phyloP scores from a whole-genome alignment of 176 grass and related monocot genomes.

The Rhynchospora breviuscula region DNA sequence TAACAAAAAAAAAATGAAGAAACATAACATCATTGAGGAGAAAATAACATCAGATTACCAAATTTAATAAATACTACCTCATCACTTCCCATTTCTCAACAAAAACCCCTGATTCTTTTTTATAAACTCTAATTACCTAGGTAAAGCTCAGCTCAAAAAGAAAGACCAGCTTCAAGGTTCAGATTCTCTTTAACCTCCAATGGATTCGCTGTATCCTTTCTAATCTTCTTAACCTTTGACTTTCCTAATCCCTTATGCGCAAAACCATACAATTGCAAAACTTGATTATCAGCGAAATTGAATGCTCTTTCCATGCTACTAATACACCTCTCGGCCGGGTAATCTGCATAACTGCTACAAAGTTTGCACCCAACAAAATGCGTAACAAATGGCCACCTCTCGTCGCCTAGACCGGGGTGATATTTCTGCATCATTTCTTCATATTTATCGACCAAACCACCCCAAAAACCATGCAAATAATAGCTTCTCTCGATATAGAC shows the following conservation, averaged over 20 bases:
- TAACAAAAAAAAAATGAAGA: slow-evolving; percentile 7
- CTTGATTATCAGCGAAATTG: slow-evolving; percentile 94
- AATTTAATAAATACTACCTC: not conserved
- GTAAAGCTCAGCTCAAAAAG: slow-evolving; percentile 25
- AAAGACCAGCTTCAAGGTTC: slow-evolving; percentile 57
- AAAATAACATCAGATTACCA: slow-evolving; percentile 21
- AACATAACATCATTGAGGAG: slow-evolving; percentile 1
- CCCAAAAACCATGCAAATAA: slow-evolving; percentile 96
- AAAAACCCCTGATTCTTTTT: not conserved
- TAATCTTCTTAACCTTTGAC: slow-evolving; percentile 68
- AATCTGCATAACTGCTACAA: slow-evolving; percentile 89
- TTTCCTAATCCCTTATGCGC: slow-evolving; percentile 52
- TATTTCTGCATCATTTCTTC: slow-evolving; percentile 96
- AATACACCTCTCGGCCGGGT: slow-evolving; percentile 73
- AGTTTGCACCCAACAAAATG: slow-evolving; percentile 97
- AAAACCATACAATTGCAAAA: slow-evolving; percentile 73
- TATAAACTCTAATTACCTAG: slow-evolving; percentile 2
- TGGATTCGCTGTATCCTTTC: slow-evolving; percentile 50
- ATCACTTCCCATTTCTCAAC: not conserved
- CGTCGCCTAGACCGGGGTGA: slow-evolving; percentile 72
- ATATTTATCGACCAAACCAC: slow-evolving; percentile 77
- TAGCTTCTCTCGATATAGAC: slow-evolving; percentile 85
- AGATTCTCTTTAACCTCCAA: slow-evolving; percentile 61
- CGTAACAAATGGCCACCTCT: slow-evolving; percentile 87
- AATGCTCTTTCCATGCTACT: slow-evolving; percentile 87